A percentile compares a stretch with the other conserved stretches of the same genome.
phyloP scores from a whole-genome alignment of 2,329 filamentous ascomycete genomes.

The Ophiostoma sp. region DNA sequence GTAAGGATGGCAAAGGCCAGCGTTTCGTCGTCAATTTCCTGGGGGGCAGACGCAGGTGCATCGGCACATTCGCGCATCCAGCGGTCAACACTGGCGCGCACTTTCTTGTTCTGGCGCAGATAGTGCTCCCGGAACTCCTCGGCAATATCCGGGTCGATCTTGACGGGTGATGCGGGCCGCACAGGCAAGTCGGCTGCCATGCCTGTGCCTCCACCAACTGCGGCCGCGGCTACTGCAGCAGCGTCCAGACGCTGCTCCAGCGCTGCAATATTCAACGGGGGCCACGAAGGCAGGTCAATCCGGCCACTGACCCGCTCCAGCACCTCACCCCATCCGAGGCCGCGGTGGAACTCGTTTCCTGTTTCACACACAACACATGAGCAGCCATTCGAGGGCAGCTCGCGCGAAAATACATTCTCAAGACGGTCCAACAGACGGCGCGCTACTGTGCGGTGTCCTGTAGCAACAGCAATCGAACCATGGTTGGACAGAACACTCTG shows the following conservation, averaged over 20 bases:
- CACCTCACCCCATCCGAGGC: slow-evolving; percentile 92
- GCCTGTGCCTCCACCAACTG: slow-evolving; percentile 23
- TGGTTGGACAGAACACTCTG: slow-evolving; percentile 72
- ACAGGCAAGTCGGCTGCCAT: slow-evolving; percentile 37
- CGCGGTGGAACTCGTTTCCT: slow-evolving; percentile 52
- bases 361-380: slow-evolving; percentile 75
- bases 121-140: slow-evolving; percentile 93
- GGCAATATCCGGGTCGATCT: slow-evolving; percentile 88
- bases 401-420: slow-evolving; percentile 89
- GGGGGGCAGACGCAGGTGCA: slow-evolving; percentile 66
- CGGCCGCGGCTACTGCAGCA: slow-evolving; percentile 35
- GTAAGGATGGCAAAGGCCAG: slow-evolving; percentile 90
- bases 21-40: slow-evolving; percentile 91
- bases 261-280: slow-evolving; percentile 70
- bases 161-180: slow-evolving; percentile 56
- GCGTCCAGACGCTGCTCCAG: slow-evolving; percentile 57
- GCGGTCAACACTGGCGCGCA: slow-evolving; percentile 80
- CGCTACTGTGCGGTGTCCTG: slow-evolving; percentile 91
- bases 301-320: slow-evolving; percentile 87
- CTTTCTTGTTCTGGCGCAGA: slow-evolving; percentile 85
- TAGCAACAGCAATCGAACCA: slow-evolving; percentile 89
- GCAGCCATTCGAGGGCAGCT: slow-evolving; percentile 83
- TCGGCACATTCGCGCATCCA: slow-evolving; percentile 82
- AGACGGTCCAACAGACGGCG: slow-evolving; percentile 81
- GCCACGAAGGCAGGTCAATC: slow-evolving; percentile 80